phyloP scores from a whole-genome alignment of 2,329 filamentous ascomycete genomes.

The Mycocentrospora acerina region DNA sequence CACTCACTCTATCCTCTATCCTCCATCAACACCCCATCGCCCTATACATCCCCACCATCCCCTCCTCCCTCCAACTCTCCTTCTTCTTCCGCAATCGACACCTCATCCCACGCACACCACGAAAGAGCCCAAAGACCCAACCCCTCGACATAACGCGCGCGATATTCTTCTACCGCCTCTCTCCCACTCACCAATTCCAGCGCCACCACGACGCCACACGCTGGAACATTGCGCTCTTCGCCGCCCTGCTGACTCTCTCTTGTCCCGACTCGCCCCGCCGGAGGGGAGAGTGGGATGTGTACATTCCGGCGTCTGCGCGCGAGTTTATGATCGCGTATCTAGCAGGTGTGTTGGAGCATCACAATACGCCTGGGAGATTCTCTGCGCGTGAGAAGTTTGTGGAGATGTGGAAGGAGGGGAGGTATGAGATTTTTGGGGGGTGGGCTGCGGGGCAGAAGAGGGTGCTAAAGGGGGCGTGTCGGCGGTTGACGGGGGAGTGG shows the following conservation, averaged over 20 bases:
- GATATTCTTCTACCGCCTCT: constrained; percentile 26
- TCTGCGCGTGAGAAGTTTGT: constrained; percentile 17
- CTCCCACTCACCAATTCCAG: constrained; percentile 20
- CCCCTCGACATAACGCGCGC: constrained; percentile 14
- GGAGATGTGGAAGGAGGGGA: constrained; percentile 10
- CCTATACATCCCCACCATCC: constrained; percentile 13
- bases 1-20: constrained; percentile 13
- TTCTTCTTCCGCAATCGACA: constrained; percentile 21
- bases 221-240: constrained; percentile 25
- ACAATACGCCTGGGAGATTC: constrained; percentile 16
- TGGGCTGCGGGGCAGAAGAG: constrained; percentile 13
- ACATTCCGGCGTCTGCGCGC: constrained; percentile 2
- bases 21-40: constrained; percentile 6
- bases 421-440: constrained; percentile 13
- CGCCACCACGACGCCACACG: constrained; percentile 23
- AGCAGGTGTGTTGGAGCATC: constrained; percentile 21
- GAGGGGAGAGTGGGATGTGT: neutral
- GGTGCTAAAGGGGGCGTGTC: constrained; percentile 15
- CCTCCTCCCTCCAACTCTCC: constrained; percentile 19
- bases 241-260: constrained; percentile 14
- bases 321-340: constrained; percentile 21
- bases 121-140: constrained; percentile 14
- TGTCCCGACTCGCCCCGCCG: neutral
- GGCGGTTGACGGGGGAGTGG: constrained; percentile 12
- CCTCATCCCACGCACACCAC: constrained; percentile 8